Evolutionary conservation across 768 basidiomycete species (phyloP), one percentile per base, ranked within the genome.

Genomic region (Tephrocybe sp.): DNA sequence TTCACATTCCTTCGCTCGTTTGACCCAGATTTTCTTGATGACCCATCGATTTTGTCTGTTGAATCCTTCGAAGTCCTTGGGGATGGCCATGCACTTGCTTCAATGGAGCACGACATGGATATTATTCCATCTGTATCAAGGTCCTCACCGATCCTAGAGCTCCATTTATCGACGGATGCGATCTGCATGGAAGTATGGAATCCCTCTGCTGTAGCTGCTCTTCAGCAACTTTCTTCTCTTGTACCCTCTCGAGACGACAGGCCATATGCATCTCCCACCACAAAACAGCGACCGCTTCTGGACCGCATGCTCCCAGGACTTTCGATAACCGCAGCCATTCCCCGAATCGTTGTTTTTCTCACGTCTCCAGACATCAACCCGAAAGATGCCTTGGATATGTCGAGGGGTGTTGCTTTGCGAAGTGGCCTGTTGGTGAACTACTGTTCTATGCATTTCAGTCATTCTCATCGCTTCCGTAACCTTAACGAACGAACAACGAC

Each of bases 341-440:
- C 75, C 1, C 78, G 79, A 29, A 69, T 88, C 39, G 80, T 84
- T 22, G 59, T 88, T 9, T 82, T 89, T 49, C 61, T 92, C 43
- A 88, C 89, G 6, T 80, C 85, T n/a, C 78, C 78, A 29, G 94
- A 95, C 62, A 75, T 93, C 46, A 91, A 91, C 53, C 89, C 89
- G 0, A 67, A 74, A 0, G 86, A 86, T 46, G 76, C 77, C 31
- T 64, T 79, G 47, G 80, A 80, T 38, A 70, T 89, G 11, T 84
- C 81, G 3, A 79, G 90, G 23, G 91, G 91, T 3, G 64, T 89
- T 47, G 81, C 83, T 2, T 59, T 83, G 23, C 77, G 77, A 19
- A 80, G 77, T 0, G 71, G 80, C 2, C 36, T 82, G 5, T 75
- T 78, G 2, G 39, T 81, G 7, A 74, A 82, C 47, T 84, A 84